Evolutionary conservation across 2,329 filamentous ascomycete species (phyloP).

Genomic region (Cryphonectria naterciae): DNA sequence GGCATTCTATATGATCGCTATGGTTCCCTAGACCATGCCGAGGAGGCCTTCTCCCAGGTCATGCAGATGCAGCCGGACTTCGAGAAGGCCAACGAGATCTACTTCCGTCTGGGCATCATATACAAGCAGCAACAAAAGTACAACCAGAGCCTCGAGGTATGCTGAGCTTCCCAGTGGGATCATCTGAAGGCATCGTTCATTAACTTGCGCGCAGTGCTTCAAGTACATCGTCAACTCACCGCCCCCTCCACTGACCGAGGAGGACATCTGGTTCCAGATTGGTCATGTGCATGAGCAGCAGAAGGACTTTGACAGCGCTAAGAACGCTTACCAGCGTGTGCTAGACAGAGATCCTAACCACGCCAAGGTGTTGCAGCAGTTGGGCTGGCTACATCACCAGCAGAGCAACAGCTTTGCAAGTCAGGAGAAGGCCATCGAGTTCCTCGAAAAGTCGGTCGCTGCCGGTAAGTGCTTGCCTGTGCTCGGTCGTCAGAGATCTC

Average conservation of each 20-base stretch:
- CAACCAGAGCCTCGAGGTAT: constrained; percentile 84
- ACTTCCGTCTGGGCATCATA: constrained; percentile 98
- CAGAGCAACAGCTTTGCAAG: constrained; percentile 89
- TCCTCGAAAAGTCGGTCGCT: constrained; percentile 92
- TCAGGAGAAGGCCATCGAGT: constrained; percentile 96
- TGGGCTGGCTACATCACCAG: constrained; percentile 97
- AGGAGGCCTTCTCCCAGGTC: constrained; percentile 97
- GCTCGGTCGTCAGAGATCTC: neutral
- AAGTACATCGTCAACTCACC: constrained; percentile 96
- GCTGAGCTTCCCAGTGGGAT: constrained; percentile 34
- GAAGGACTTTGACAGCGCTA: constrained; percentile 95
- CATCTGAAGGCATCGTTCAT: constrained; percentile 29
- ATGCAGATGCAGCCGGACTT: constrained; percentile 99
- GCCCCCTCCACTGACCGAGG: constrained; percentile 88
- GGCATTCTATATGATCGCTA: constrained; percentile 97
- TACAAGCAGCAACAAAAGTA: constrained; percentile 99
- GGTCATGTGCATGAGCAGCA: constrained; percentile 98
- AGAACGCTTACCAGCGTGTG: constrained; percentile 88
- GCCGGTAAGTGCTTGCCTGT: constrained; percentile 67
- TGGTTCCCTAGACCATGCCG: constrained; percentile 93
- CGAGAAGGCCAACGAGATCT: constrained; percentile 98
- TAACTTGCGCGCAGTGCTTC: constrained; percentile 72
- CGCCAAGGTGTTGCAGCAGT: constrained; percentile 95
- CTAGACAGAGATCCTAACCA: constrained; percentile 94
- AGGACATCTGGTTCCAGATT: constrained; percentile 99